A percentile compares a stretch with the other conserved stretches of the same genome.
Evolutionary conservation across 2,329 filamentous ascomycete genomes (phyloP).

Genomic region (Scedosporium apiospermum): DNA sequence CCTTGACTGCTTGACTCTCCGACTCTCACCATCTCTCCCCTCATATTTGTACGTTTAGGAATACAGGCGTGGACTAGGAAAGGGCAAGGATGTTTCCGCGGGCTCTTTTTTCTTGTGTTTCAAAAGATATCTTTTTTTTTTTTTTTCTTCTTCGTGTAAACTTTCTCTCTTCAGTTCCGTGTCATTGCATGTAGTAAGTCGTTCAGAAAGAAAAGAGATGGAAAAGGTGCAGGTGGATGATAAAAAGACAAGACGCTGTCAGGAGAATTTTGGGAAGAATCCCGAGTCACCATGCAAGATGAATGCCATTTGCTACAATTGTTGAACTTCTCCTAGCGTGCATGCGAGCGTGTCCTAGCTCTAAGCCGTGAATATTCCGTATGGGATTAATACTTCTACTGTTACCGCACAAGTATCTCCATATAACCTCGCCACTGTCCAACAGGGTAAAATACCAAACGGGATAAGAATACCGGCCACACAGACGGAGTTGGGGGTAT

Average conservation of each 20-base stretch:
- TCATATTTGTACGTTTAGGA: constrained; percentile 1
- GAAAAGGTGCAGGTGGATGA: not conserved
- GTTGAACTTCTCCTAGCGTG: no score
- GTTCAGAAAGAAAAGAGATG: not conserved
- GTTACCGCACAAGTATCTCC: no score
- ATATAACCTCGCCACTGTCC: no score
- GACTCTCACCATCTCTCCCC: not conserved
- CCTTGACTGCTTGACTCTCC: not conserved
- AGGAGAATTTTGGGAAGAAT: not conserved
- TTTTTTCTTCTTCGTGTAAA: not conserved
- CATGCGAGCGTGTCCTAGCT: no score
- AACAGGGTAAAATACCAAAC: no score
- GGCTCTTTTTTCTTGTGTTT: not conserved
- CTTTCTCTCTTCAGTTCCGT: not conserved
- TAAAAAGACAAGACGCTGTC: not conserved
- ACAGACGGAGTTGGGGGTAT: no score
- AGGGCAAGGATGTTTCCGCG: not conserved
- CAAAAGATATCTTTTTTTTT: not conserved
- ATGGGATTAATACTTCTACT: no score
- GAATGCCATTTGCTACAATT: not conserved
- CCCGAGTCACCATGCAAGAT: not conserved
- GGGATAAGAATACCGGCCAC: no score
- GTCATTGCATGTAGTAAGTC: not conserved
- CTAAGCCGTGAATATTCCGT: no score
- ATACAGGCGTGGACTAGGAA: not conserved